Base-by-base conservation (phyloP, 208 protist species). In the Wallacemonas sp. region DNA sequence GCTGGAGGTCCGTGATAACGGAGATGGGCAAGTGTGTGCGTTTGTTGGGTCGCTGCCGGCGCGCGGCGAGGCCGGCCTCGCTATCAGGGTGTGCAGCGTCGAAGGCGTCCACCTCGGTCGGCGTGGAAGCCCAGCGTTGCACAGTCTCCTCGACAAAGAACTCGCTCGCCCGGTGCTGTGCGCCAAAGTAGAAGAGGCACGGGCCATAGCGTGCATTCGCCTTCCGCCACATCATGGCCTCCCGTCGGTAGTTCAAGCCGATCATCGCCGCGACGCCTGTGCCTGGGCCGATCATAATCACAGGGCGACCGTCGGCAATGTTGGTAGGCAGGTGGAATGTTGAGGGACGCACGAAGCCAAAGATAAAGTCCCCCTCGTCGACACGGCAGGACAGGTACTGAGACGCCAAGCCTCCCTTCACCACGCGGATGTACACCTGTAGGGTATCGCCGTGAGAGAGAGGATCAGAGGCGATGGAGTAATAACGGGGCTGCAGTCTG, bases 381-480 rank as follows among this genome's bases (percentile, higher is more conserved):
- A 85, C 55, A 62, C 59, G 63, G 34, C 74, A n/a, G n/a, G 48
- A 39, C 8, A 98, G 75, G 73, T 92, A 98, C 26, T 44, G 63
- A 12, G 91, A 89, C 44, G 78, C 76, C 1, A 98, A 45, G 9
- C 91, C 93, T 41, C 93, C 88, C 13, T 82, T 58, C 26, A 91
- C 65, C 27, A 97, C 82, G 9, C 92, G 93, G 2, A 97, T 78
- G 33, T 87, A 85, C 6, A 95, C 76, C 50, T 94, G 74, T 10
- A 98, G 44, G 15, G 45, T 50, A 27, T 79, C 67, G 29, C 76
- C 76, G 68, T 96, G 79, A 9, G 78, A 78, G 46, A 87, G 33
- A 27, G 58, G 73, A 34, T 97, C 97, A 0, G 93, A 97, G 3
- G 95, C 94, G 73, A 99, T 98, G 3, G 97, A 98, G 77, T 98